Base-by-base conservation (phyloP, 352 stramenopile species). In the Globisporangium nunn region DNA sequence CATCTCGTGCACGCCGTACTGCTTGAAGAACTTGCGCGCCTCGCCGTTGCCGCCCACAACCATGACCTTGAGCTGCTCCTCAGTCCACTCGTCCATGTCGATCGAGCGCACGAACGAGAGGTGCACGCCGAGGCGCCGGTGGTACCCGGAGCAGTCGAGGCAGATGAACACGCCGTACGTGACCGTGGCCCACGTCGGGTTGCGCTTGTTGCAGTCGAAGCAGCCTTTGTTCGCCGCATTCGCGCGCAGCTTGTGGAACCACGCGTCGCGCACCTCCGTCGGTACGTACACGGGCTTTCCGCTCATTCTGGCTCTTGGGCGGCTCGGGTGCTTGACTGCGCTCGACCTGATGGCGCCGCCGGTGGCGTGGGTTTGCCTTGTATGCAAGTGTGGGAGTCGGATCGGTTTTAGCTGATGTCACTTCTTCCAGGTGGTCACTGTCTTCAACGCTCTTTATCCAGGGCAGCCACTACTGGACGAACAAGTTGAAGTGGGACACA, bases 101-200 rank as follows among this genome's bases (percentile, higher is more conserved):
- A 96, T 89, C 35, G 93, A 98, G 33, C 94, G 79, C 61, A 98
- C 92, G 58, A 98, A 98, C 29, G 87, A 95, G 54, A 98, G 68
- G 64, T 98, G 93, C 48, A 98, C 90, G 45, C 94, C 94, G 50
- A 98, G 67, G 35, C 86, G 85, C 37, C 94, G 87, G 66, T 98
- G 95, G 62, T 97, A 93, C 0, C 88, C 93, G 2, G 88, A 97
- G 72, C 94, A 98, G 63, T 98, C 93, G 45, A 98, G 75, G 63
- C 95, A 98, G 62, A 98, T 97, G 62, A 98, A 97, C 44, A 98
- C 89, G 62, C 95, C 95, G 69, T 97, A 98, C 15, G 87, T 97
- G 58, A 97, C 92, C 1, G 89, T 97, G 14, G 93, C 93, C 95
- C 95, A 98, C 50, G 80, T 97, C 41, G 95, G 95, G 69, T 98